Evolutionary conservation across 2,329 filamentous ascomycete species (phyloP).

Genomic region (Talaromyces sp.): DNA sequence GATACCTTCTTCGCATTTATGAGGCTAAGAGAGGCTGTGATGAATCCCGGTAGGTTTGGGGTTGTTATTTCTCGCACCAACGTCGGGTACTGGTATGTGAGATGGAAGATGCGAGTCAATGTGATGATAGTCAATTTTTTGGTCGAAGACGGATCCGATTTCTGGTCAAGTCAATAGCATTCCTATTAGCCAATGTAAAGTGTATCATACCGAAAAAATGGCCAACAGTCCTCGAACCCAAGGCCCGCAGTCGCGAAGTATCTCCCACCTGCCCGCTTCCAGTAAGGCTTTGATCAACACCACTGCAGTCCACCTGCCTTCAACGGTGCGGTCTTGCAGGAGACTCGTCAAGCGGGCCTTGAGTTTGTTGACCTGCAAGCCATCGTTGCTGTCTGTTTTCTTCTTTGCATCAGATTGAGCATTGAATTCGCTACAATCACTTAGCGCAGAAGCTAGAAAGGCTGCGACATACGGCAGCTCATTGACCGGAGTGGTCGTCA

Average conservation of each 20-base stretch:
- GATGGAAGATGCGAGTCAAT: slow-evolving; percentile 76
- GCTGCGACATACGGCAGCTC: slow-evolving; percentile 72
- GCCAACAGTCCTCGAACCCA: slow-evolving; percentile 76
- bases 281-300: slow-evolving; percentile 75
- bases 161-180: slow-evolving; percentile 46
- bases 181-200: background rate
- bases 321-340: slow-evolving; percentile 68
- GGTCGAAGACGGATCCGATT: slow-evolving; percentile 69
- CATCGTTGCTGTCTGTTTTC: slow-evolving; percentile 59
- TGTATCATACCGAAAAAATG: slow-evolving; percentile 62
- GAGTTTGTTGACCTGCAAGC: slow-evolving; percentile 74
- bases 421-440: slow-evolving; percentile 57
- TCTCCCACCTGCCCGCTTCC: slow-evolving; percentile 81
- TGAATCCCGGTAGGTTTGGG: slow-evolving; percentile 70
- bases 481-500: slow-evolving; percentile 67
- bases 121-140: slow-evolving; percentile 75
- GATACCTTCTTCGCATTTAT: slow-evolving; percentile 46
- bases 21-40: slow-evolving; percentile 69
- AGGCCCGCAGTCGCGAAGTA: slow-evolving; percentile 65
- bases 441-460: slow-evolving; percentile 58
- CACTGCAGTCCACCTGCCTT: slow-evolving; percentile 74
- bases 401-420: slow-evolving; percentile 59
- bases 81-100: slow-evolving; percentile 78
- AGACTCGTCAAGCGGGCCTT: slow-evolving; percentile 74
- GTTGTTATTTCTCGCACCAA: slow-evolving; percentile 84